Percentiles rank a stretch among this genome's conserved stretches.
Evolutionary conservation across 2,329 filamentous ascomycete genomes (phyloP).

Genomic region (Akanthomyces uredinophilus): DNA sequence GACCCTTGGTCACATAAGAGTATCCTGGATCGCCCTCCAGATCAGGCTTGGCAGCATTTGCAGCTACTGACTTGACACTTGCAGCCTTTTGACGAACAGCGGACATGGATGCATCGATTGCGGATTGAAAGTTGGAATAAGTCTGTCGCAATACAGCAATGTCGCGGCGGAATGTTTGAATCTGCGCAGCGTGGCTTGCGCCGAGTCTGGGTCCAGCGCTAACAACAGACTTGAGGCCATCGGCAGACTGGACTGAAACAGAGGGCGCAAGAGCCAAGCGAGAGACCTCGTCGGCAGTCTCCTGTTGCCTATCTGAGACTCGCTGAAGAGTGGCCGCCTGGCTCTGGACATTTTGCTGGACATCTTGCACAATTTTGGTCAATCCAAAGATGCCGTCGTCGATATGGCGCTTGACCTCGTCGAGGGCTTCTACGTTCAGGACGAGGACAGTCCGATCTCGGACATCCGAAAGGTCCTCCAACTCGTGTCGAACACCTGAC

Average conservation of each 20-base stretch:
- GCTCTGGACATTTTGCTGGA: conserved; percentile 77
- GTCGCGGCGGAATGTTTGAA: conserved; percentile 79
- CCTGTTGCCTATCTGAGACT: conserved; percentile 86
- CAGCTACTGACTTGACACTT: conserved; percentile 70
- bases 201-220: conserved; percentile 40
- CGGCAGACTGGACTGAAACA: conserved; percentile 35
- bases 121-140: conserved; percentile 83
- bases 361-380: conserved; percentile 75
- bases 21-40: conserved; percentile 76
- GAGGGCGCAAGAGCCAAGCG: conserved; percentile 45
- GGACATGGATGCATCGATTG: conserved; percentile 84
- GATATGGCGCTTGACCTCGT: conserved; percentile 94
- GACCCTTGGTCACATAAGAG: conserved; percentile 77
- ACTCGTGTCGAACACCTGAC: conserved; percentile 91
- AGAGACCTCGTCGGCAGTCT: conserved; percentile 82
- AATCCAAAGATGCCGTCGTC: conserved; percentile 84
- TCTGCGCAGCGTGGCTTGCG: conserved; percentile 64
- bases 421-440: conserved; percentile 84
- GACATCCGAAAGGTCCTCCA: conserved; percentile 88
- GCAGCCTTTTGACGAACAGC: conserved; percentile 75
- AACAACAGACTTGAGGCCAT: conserved; percentile 34
- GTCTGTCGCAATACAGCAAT: conserved; percentile 89
- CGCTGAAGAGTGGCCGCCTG: conserved; percentile 77
- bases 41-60: conserved; percentile 64
- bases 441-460: conserved; percentile 95